Evolutionary conservation across 805 yeast species (phyloP).

Genomic region (Metschnikowia gelsemii): DNA sequence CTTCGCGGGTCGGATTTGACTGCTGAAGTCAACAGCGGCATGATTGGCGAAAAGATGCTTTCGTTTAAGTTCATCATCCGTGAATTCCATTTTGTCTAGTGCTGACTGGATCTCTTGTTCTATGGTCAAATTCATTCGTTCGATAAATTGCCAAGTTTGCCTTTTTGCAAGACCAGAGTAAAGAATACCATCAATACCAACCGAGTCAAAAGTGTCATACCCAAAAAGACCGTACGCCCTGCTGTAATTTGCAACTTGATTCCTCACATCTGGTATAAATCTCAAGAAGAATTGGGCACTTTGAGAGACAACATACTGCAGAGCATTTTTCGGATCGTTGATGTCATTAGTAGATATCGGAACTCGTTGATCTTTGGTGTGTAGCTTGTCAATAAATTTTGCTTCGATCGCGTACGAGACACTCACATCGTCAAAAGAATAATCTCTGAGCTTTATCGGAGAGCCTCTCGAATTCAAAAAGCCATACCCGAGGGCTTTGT

Average conservation of each 20-base stretch:
- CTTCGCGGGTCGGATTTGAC: constrained; percentile 7
- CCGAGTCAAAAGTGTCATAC: constrained; percentile 27
- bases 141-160: constrained; percentile 36
- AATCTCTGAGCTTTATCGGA: constrained; percentile 52
- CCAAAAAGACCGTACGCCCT: constrained; percentile 26
- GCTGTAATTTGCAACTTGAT: constrained; percentile 28
- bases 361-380: constrained; percentile 30
- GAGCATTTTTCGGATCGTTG: constrained; percentile 33
- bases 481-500: constrained; percentile 54
- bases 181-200: constrained; percentile 39
- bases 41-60: constrained; percentile 26
- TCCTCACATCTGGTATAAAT: constrained; percentile 38
- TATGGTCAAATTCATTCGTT: constrained; percentile 28
- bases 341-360: constrained; percentile 36
- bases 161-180: constrained; percentile 26
- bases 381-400: constrained; percentile 49
- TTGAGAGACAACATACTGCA: constrained; percentile 38
- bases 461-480: constrained; percentile 49
- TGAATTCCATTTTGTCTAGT: constrained; percentile 27
- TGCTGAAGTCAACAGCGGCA: constrained; percentile 2
- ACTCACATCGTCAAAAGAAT: constrained; percentile 43
- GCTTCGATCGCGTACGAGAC: constrained; percentile 54
- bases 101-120: constrained; percentile 39
- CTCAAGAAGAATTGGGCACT: constrained; percentile 38
- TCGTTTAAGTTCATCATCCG: constrained; percentile 31